Evolutionary conservation across 352 stramenopile species (phyloP), one percentile per base, ranked within the genome.

Genomic region (Phytopythium oedochilum): DNA sequence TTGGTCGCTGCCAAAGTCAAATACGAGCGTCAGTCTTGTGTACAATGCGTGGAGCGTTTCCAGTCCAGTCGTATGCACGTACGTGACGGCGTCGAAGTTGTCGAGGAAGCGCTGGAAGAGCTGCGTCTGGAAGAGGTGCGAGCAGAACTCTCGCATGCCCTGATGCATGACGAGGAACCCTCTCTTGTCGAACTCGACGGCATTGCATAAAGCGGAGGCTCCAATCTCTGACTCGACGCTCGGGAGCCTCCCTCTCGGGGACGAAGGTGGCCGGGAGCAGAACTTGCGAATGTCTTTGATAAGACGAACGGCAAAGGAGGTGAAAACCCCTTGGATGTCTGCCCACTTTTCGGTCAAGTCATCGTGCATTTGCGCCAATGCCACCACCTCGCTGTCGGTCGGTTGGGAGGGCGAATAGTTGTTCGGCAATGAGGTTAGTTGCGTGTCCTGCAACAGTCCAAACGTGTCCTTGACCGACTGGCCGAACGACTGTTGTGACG

Each of bases 81-180:
- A 74, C 64, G 32, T 57, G 38, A 63, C 42, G 1, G 49, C 18
- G 42, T 49, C 55, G 31, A 68, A 71, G 15, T 64, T 72, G 42
- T 89, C 76, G 29, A 92, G 67, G 28, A 85, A 89, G 3, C 73
- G 68, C 50, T 89, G 74, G 43, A 92, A 92, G 25, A 86, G 64
- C 42, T 89, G 82, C 0, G 82, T 92, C 40, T 89, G 73, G 50
- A 92, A 89, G 7, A 92, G 64, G 26, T 88, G 73, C 1, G 67
- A 59, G 40, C 67, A 88, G 45, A 88, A 88, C 14, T 89, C 78
- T 18, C 82, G 76, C 14, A 78, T 61, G 42, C 64, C 82, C 9
- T 75, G 71, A 36, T 88, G 68, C 63, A 85, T 75, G 4, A 51
- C 59, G 20, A 92, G 57, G 40, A 86, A 92, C 11, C 64, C 53